Base-by-base conservation (phyloP, 2,329 filamentous ascomycete genomes). In the Blastomyces silverae region DNA sequence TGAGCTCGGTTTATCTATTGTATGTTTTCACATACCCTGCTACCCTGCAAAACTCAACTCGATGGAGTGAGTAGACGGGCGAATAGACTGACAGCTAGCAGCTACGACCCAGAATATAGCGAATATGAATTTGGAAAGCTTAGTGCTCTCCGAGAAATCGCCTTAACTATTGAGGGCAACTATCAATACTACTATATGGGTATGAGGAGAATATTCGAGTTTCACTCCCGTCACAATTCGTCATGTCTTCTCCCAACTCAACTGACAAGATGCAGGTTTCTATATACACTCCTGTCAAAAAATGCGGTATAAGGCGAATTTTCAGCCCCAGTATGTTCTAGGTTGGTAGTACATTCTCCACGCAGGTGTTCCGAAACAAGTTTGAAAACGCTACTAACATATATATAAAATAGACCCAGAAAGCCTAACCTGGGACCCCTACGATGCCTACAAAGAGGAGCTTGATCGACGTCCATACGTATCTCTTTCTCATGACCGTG, bases 181-280 rank as follows among this genome's bases (percentile, higher is more conserved):
- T 87, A 87, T 68, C 71, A 81, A 64, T 86, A 83, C 73, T 88
- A 88, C 72, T 87, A 87, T 75, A 87, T 88, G 86, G 86, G 80
- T 82, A 69, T 17, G 73, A 67, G 44, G 1, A 39, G 0, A 44
- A 34, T 31, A 53, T 53, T 56, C 53, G 1, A n/a, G 2, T 56
- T 22, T 7, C 34, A 42, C 61, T 25, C 37, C 28, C 62, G 64
- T 34, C 64, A 22, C 53, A 25, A 59, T 25, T 2, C 20, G 20
- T 56, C 50, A 55, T 61, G 39, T 50, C 22, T 13, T 59, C 22
- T 61, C 46, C 55, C 34, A 59, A 46, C n/a, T 22, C 42, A 28
- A n/a, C 46, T 44, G 67, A 44, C 20, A n/a, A 52, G 48, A 42
- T 34, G 15, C 62, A 82, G 80, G 85, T 15, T 87, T 81, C 74